These are phyloP conservation scores for Magnaporthiopsis rhizophila DNA, from an alignment of 2,329 filamentous ascomycete species.

Conservation along the genomic window DNA sequence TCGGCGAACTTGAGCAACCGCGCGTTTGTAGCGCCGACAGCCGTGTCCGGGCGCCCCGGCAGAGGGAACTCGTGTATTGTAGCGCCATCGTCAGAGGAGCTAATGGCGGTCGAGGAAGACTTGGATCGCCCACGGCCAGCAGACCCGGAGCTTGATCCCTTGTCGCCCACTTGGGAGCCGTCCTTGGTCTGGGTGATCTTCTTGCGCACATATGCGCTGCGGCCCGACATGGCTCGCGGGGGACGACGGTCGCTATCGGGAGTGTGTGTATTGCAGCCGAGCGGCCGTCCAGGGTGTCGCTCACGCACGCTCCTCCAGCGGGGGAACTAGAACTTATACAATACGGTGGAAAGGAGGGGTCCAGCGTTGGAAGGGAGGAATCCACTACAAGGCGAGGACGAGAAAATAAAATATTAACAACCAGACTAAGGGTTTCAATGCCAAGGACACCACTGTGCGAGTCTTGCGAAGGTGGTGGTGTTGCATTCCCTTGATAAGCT, in stretches of 20 bases:
- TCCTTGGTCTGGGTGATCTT: conserved; percentile 42
- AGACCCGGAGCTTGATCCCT: conserved; percentile 9
- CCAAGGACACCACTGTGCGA: not conserved
- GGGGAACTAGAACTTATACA: not conserved
- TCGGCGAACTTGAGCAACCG: conserved; percentile 39
- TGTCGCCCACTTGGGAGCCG: conserved; percentile 14
- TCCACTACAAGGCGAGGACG: not conserved
- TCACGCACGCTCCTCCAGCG: not conserved
- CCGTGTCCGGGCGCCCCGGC: conserved; percentile 28
- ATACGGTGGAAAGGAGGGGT: not conserved
- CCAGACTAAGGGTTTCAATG: not conserved
- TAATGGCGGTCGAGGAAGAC: conserved; percentile 18
- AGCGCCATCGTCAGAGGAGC: conserved; percentile 31
- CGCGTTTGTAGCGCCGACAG: conserved; percentile 33
- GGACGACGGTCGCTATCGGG: not conserved
- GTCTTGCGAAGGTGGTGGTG: not conserved
- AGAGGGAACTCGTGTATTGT: conserved; percentile 30
- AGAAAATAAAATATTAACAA: not conserved
- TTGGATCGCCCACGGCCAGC: conserved; percentile 23
- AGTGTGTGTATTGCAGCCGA: not conserved
- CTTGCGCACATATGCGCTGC: conserved; percentile 51
- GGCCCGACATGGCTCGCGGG: conserved; percentile 41
- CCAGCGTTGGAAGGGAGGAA: not conserved
- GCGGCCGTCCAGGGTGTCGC: not conserved
- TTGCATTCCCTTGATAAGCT: not conserved